Base-by-base conservation (phyloP, 495 filamentous ascomycete species). In the Hyaloscypha bicolor region DNA sequence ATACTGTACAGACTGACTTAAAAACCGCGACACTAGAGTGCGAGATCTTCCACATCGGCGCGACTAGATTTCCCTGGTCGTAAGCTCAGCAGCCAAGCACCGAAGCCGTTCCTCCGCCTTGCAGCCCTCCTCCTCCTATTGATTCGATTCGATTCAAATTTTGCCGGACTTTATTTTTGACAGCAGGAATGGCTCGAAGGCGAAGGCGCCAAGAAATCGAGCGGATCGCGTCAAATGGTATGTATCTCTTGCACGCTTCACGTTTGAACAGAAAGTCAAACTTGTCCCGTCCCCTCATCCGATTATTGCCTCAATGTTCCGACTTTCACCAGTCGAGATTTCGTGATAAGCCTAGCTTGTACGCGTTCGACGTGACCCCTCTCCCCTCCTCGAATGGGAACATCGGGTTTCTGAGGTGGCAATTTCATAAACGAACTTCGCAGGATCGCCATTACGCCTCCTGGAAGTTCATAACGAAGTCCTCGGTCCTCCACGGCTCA, bases 101-200 rank as follows among this genome's bases (percentile, higher is more conserved):
- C 25, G 25, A 63, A 56, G 62, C 65, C 56, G 58, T 2, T 22
- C 53, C 52, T 57, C 58, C 59, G 48, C 59, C 51, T 64, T 55
- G 62, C 62, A 64, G 45, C 58, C 55, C 11, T 33, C 57, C 11
- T 33, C 57, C 42, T 30, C 59, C 56, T n/a, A 37, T 51, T 60
- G 37, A 60, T 60, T 60, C 55, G 64, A 66, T 30, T 53, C 56
- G 42, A 66, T 48, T 65, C 42, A 63, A 35, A 39, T 42, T 39
- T 61, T 39, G n/a, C 64, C 30, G 25, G 25, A 37, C 35, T 37
- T 37, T 37, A 37, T 37, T 37, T 37, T 37, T 37, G 35, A 37
- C 35, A 37, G 35, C 35, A 6, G 35, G 35, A 37, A 37, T 37
- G 35, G 35, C 8, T 29, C 53, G 9, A 19, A 19, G 9, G 53